A percentile compares a stretch with the other conserved stretches of the same genome.
These are phyloP conservation scores for Curvularia lunata DNA, from an alignment of 2,329 filamentous ascomycete species.

Conservation along the genomic window DNA sequence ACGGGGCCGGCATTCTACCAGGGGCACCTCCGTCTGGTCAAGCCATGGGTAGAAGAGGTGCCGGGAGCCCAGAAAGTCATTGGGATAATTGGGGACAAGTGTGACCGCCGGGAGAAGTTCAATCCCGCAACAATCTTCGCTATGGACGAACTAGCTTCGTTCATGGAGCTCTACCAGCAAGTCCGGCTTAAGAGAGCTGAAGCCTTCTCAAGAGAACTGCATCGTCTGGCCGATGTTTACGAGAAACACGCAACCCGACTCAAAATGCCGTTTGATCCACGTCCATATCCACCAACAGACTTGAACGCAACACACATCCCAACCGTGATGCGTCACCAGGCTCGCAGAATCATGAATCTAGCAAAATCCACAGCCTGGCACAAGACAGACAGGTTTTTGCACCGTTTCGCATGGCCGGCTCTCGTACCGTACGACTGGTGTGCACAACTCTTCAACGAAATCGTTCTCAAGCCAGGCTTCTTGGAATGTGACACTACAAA, in stretches of 20 bases:
- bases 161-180: conserved; percentile 8
- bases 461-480: neutral
- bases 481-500: neutral
- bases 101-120: neutral
- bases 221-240: conserved; percentile 13
- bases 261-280: conserved; percentile 16
- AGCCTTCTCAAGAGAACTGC: conserved; percentile 8
- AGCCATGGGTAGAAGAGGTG: neutral
- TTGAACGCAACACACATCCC: conserved; percentile 13
- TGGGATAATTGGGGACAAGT: neutral
- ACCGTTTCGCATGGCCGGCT: conserved; percentile 14
- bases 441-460: conserved; percentile 5
- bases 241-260: conserved; percentile 13
- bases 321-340: neutral
- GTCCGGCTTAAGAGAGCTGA: conserved; percentile 12
- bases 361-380: neutral
- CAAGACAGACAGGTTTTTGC: neutral
- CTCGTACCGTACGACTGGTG: conserved; percentile 19
- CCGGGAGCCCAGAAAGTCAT: neutral
- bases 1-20: neutral
- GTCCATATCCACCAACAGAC: neutral
- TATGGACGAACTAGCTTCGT: neutral
- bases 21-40: neutral
- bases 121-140: neutral
- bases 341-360: neutral